A percentile compares a stretch with the other conserved stretches of the same genome.
These are phyloP conservation scores for Kazachstania martiniae DNA, from an alignment of 805 yeast species.

Conservation along the genomic window DNA sequence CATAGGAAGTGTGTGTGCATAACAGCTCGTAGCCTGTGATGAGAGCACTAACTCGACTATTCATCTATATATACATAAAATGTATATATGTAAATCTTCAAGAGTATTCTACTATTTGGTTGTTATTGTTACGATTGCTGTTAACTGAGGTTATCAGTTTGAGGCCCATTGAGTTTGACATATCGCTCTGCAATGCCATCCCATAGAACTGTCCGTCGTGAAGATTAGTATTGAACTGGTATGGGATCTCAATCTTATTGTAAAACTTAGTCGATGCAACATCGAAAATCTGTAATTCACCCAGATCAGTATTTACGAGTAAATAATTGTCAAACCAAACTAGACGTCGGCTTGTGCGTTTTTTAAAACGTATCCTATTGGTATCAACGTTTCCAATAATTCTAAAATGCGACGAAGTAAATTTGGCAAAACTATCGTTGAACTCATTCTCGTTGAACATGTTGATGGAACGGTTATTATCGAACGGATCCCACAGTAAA, in stretches of 20 bases:
- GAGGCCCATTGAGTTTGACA: constrained; percentile 18
- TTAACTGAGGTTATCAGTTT: constrained; percentile 16
- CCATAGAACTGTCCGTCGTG: constrained; percentile 10
- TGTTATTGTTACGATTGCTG: background rate
- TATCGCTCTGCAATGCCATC: constrained; percentile 16
- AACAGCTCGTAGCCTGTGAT: no score
- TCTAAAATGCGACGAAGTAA: no score
- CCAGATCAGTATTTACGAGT: constrained; percentile 18
- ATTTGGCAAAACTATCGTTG: no score
- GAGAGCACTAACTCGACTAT: no score
- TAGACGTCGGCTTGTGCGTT: constrained; percentile 18
- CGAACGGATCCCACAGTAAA: constrained; percentile 48
- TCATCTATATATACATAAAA: no score
- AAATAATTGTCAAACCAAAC: constrained; percentile 14
- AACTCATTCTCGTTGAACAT: background rate
- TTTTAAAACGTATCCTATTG: constrained; percentile 14
- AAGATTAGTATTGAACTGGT: constrained; percentile 4
- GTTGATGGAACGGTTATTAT: constrained; percentile 3
- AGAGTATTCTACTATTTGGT: constrained; percentile 3
- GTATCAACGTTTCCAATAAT: constrained; percentile 18
- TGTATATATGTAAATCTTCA: no score
- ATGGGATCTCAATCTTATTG: constrained; percentile 16
- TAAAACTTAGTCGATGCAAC: constrained; percentile 12
- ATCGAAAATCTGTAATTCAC: constrained; percentile 19
- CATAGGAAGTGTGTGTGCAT: no score